Base-by-base conservation (phyloP, 106 monocot genomes). In the Apostasia ramifera region DNA sequence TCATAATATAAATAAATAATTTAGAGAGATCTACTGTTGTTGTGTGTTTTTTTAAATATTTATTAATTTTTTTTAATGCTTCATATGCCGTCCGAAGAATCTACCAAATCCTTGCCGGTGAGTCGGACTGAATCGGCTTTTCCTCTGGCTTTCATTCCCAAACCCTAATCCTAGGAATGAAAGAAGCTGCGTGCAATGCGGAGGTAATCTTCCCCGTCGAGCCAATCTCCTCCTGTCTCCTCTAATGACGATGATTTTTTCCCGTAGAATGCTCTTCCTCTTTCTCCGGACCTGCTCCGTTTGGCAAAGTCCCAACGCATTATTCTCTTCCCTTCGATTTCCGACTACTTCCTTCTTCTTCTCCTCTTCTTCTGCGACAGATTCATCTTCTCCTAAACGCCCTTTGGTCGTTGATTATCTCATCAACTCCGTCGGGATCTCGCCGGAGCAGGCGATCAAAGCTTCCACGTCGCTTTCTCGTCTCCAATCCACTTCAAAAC, bases 331-430 rank as follows among this genome's bases (percentile, higher is more conserved):
- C 8, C 2, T 40, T 9, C 4, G 2, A 39, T 8, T 59, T 8
- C 7, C 40, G 8, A 59, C 26, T 26, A 26, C 26, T 26, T 26
- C 14, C 13, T 12, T 68, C 68, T 40, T 13, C 53, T 41, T 5
- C 57, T 44, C 14, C 57, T 57, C 44, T 15, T 8, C 57, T 37
- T 49, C 55, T 0, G 38, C 57, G 10, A 44, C 44, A 40, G 41
- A 43, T n/a, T 57, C 5, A 42, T 5, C 57, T 26, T 57, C 45
- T 9, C 15, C 43, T 10, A 44, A 43, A 56, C 14, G 57, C 11
- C 43, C 70, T 14, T 47, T 63, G 47, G 5, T 73, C 6, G 61
- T 45, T 55, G 15, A 66, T 3, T 72, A 78, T 55, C 59, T 78
- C 47, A 60, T 78, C 56, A 44, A 45, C 40, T 58, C 40, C 1